Base-by-base conservation (phyloP, 2,329 filamentous ascomycete genomes). In the Aspergillus sclerotialis region DNA sequence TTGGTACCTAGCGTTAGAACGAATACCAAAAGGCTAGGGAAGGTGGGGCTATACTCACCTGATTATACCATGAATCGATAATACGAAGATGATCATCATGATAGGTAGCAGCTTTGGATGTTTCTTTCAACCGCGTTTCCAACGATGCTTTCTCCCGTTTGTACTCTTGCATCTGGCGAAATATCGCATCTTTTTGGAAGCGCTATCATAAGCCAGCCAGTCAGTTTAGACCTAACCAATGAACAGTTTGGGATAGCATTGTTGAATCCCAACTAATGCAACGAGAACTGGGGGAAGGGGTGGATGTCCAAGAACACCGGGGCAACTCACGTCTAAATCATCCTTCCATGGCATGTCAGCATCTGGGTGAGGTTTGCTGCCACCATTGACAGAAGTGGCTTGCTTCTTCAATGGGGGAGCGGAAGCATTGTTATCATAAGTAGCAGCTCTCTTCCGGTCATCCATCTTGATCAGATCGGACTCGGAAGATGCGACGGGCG, bases 91-190 rank as follows among this genome's bases (percentile, higher is more conserved):
- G 92, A 50, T 96, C 88, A 64, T 96, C 87, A 64, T 96, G 87
- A 63, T 92, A 80, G 43, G 76, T 73, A 18, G 84, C 78, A 54
- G 79, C 76, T 58, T 87, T 88, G 45, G 84, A 77, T 43, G 93
- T 69, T 46, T 94, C 84, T 55, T 82, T 82, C 42, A 95, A 70
- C 55, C 85, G 84, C 38, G 78, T 72, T 67, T 96, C 89, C 43
- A 93, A 69, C 26, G 83, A 84, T 38, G 75, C 73, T 58, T 88
- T 89, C 59, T 94, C 87, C 50, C 92, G 81, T 66, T 94, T 94
- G 65, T 94, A 95, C 65, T 96, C 92, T 58, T 88, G 85, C 88
- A 98, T 94, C 67, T 95, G 90, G 38, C 93, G 86, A 53, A 85
- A 82, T 59, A 98, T 94, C 45, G 92, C 92, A 69, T 94, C 92